phyloP scores from a whole-genome alignment of 108 stramenopile genomes.

The Parmales sp. region DNA sequence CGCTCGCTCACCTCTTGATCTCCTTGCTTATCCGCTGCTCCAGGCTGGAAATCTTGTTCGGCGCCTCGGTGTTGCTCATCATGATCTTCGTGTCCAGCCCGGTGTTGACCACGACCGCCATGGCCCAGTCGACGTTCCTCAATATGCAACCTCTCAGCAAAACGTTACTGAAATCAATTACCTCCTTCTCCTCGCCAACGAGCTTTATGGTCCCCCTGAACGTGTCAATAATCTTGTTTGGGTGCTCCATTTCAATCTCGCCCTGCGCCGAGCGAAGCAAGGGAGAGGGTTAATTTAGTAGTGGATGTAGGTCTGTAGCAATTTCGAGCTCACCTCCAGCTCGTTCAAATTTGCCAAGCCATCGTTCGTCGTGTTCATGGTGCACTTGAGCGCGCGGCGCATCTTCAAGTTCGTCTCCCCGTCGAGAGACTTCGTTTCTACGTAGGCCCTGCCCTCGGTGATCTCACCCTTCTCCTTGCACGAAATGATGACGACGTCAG shows the following conservation, averaged over 20 bases:
- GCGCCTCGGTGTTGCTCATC: slow-evolving; percentile 26
- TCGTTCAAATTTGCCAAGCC: too few species aligned
- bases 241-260: slow-evolving; percentile 11
- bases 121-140: slow-evolving; percentile 90
- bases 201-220: slow-evolving; percentile 24
- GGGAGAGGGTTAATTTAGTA: too few species aligned
- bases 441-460: slow-evolving; percentile 49
- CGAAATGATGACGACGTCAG: slow-evolving; percentile 82
- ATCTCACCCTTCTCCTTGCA: slow-evolving; percentile 23
- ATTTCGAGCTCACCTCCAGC: too few species aligned
- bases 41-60: slow-evolving; percentile 29
- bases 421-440: slow-evolving; percentile 91
- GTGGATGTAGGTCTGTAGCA: too few species aligned
- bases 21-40: slow-evolving; percentile 46
- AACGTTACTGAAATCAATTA: slow-evolving; percentile 32
- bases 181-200: slow-evolving; percentile 16
- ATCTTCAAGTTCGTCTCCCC: slow-evolving; percentile 95
- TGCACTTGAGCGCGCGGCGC: slow-evolving; percentile 8
- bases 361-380: slow-evolving; percentile 4
- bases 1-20: slow-evolving; percentile 20
- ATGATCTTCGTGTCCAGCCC: slow-evolving; percentile 78
- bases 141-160: slow-evolving; percentile 84
- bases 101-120: slow-evolving; percentile 87
- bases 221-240: slow-evolving; percentile 33
- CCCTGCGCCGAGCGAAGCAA: slow-evolving; percentile 9